Conservation (phyloP, 805 yeast genomes). For the Debaryomyces castellii region DNA sequence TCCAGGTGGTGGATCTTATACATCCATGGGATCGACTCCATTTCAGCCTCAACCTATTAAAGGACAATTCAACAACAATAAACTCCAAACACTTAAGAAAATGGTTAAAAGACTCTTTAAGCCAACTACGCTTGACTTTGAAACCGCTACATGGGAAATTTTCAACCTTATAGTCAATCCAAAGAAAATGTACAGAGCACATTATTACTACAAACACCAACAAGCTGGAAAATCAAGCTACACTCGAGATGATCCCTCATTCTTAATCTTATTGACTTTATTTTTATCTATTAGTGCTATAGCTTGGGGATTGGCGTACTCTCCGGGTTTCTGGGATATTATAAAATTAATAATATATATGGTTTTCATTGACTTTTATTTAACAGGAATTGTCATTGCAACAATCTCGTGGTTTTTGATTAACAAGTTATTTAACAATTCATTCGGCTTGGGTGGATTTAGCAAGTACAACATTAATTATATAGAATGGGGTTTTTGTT, state of each 20-base stretch:
- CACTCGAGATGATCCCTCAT: slow-evolving; percentile 92
- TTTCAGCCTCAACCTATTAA: slow-evolving; percentile 4
- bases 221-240: slow-evolving; percentile 56
- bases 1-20: slow-evolving; percentile 20
- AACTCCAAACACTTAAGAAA: slow-evolving; percentile 23
- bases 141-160: slow-evolving; percentile 92
- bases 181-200: slow-evolving; percentile 74
- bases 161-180: slow-evolving; percentile 72
- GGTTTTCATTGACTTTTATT: slow-evolving; percentile 81
- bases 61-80: slow-evolving; percentile 8
- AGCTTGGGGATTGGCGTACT: slow-evolving; percentile 87
- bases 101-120: slow-evolving; percentile 46
- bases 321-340: slow-evolving; percentile 61
- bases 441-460: slow-evolving; percentile 17
- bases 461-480: slow-evolving; percentile 30
- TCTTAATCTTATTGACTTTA: slow-evolving; percentile 67
- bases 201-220: slow-evolving; percentile 75
- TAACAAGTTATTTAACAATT: slow-evolving; percentile 56
- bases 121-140: slow-evolving; percentile 85
- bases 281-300: slow-evolving; percentile 72
- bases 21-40: slow-evolving; percentile 16
- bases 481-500: slow-evolving; percentile 92
- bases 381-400: slow-evolving; percentile 67
- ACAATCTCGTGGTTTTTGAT: slow-evolving; percentile 73
- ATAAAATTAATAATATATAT: slow-evolving; percentile 70